Evolutionary conservation across 164 flowering plant species (phyloP).

Genomic region (Akebia trifoliata): DNA sequence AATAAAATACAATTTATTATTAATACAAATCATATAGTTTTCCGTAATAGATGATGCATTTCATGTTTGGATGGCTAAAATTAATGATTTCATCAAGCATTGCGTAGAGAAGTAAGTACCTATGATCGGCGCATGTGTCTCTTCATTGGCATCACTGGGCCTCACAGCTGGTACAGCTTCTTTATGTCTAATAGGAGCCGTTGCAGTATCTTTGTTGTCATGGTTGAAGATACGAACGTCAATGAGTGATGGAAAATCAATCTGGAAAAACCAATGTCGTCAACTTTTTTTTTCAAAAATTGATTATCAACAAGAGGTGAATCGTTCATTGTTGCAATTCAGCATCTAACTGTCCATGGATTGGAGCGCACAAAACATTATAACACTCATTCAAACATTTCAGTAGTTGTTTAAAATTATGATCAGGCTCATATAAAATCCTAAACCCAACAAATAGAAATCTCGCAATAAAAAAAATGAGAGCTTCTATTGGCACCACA

Average conservation of each 20-base stretch:
- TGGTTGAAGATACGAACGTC: slow-evolving; percentile 54
- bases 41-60: background rate
- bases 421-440: too few species aligned
- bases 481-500: too few species aligned
- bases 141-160: slow-evolving; percentile 14
- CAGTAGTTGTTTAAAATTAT: too few species aligned
- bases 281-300: slow-evolving; percentile 1
- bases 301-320: background rate
- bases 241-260: slow-evolving; percentile 56
- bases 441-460: too few species aligned
- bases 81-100: background rate
- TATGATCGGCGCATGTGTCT: slow-evolving; percentile 11
- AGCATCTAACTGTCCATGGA: too few species aligned
- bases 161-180: slow-evolving; percentile 9
- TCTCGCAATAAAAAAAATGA: too few species aligned
- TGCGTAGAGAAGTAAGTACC: slow-evolving; percentile 28
- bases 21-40: background rate
- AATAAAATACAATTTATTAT: background rate
- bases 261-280: slow-evolving; percentile 35
- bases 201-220: slow-evolving; percentile 20
- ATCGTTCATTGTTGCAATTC: background rate
- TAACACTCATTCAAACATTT: too few species aligned
- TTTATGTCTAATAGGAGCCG: slow-evolving; percentile 13
- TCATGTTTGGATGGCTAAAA: background rate
- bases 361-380: too few species aligned